Base-by-base conservation (phyloP, 768 basidiomycete genomes). In the Mycena belliarum region DNA sequence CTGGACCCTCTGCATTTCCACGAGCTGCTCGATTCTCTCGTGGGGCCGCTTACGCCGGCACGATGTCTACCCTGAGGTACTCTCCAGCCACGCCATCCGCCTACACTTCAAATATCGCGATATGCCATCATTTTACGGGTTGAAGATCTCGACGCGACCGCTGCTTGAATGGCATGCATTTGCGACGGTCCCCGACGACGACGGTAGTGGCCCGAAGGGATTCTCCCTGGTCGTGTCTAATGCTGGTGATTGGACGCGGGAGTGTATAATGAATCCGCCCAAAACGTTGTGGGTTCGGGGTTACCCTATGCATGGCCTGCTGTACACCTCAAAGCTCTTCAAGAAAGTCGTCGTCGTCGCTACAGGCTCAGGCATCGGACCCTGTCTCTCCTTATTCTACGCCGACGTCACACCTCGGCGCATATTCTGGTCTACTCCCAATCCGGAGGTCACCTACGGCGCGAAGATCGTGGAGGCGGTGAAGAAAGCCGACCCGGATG, bases 201-300 rank as follows among this genome's bases (percentile, higher is more conserved):
- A 60, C 29, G 59, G 59, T 18, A 69, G 45, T 14, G 75, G 72
- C 40, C 69, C 71, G 44, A 73, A 73, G 47, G 79, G 77, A 0
- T 83, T 78, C 67, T 82, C 81, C 20, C 68, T 81, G 28, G 78
- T 84, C 12, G 80, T 84, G 10, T 81, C 80, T 6, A 76, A 75
- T 24, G 82, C 83, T 4, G 83, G 83, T 26, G 82, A 85, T 63
- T 84, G 83, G 83, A 85, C 83, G 1, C 68, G 61, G 49, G 73
- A 79, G 54, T 65, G 71, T 49, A 84, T 84, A 60, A 65, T 52
- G 14, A 74, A 80, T 49, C 82, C 83, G 6, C 81, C 82, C 2
- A 77, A 61, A 25, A 70, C 82, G 62, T 68, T 85, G 24, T 85
- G 82, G 82, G 72, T 81, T 26, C 82, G 82, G 35, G 82, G 82